Percentiles rank a stretch among this genome's conserved stretches.
Conservation (phyloP, 2,329 filamentous ascomycete genomes). For the Xylariaceae sp. region DNA sequence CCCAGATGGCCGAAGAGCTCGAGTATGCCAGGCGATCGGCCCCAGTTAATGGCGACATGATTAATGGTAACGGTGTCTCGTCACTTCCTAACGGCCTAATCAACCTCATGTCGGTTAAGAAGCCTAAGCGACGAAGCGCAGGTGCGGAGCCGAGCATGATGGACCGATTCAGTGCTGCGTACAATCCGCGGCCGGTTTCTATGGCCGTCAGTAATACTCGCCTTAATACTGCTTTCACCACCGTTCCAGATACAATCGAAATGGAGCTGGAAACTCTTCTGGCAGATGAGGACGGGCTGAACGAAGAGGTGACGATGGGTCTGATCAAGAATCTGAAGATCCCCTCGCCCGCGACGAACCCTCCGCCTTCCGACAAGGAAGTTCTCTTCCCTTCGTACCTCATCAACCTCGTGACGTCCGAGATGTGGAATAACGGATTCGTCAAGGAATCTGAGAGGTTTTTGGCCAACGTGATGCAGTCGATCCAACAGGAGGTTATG, state of each 20-base stretch:
- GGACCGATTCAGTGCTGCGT: slow-evolving; percentile 86
- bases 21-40: slow-evolving; percentile 76
- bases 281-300: slow-evolving; percentile 90
- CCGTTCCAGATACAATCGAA: slow-evolving; percentile 84
- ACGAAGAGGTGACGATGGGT: slow-evolving; percentile 94
- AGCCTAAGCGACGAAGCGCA: slow-evolving; percentile 89
- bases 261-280: slow-evolving; percentile 90
- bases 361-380: slow-evolving; percentile 94
- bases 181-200: slow-evolving; percentile 91
- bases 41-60: slow-evolving; percentile 64
- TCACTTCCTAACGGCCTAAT: slow-evolving; percentile 71
- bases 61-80: slow-evolving; percentile 57
- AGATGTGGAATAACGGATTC: slow-evolving; percentile 99
- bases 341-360: slow-evolving; percentile 76
- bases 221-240: slow-evolving; percentile 72
- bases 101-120: slow-evolving; percentile 95
- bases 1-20: slow-evolving; percentile 86
- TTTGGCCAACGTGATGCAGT: slow-evolving; percentile 98
- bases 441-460: slow-evolving; percentile 99
- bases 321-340: slow-evolving; percentile 97
- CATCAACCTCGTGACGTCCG: slow-evolving; percentile 97
- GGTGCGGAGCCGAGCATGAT: slow-evolving; percentile 78
- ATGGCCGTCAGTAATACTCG: slow-evolving; percentile 76
- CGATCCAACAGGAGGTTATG: slow-evolving; percentile 99
- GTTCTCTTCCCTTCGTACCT: slow-evolving; percentile 97